These are phyloP conservation scores for Aphanomyces stellatus DNA, from an alignment of 352 stramenopile genomes.

Conservation along the genomic window DNA sequence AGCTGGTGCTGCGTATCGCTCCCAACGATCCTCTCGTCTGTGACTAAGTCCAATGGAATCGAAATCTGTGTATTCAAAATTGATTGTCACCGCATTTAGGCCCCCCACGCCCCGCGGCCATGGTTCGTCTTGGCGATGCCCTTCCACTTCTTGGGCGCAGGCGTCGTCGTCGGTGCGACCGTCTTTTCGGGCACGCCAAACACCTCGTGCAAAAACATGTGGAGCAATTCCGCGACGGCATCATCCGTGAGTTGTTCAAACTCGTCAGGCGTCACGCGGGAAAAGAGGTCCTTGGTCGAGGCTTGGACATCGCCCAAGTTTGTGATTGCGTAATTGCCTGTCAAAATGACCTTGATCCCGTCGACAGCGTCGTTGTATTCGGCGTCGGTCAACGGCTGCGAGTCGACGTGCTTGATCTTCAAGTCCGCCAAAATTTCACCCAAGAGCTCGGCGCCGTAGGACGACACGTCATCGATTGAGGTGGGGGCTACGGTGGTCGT, in stretches of 20 bases:
- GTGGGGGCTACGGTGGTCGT: not conserved
- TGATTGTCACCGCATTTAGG: too few relatives aligned
- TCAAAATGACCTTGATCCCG: not conserved
- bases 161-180: too few relatives aligned
- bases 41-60: too few relatives aligned
- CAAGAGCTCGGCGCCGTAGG: not conserved
- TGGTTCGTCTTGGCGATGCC: too few relatives aligned
- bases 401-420: conserved; percentile 12
- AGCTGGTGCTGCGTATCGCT: too few relatives aligned
- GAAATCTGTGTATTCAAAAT: too few relatives aligned
- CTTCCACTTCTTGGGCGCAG: too few relatives aligned
- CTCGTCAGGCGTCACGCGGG: not conserved
- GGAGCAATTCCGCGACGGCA: not conserved
- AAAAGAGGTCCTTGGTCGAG: not conserved
- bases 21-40: too few relatives aligned
- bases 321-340: not conserved
- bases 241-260: conserved; percentile 14
- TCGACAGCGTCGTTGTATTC: conserved; percentile 13
- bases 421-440: not conserved
- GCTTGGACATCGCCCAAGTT: not conserved
- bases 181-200: too few relatives aligned
- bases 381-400: not conserved
- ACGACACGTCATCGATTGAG: not conserved
- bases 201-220: not conserved
- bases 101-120: too few relatives aligned